Percentiles rank a stretch among this genome's conserved stretches.
These are phyloP conservation scores for Penicillium sp. DNA, from an alignment of 2,329 filamentous ascomycete genomes.

Conservation along the genomic window DNA sequence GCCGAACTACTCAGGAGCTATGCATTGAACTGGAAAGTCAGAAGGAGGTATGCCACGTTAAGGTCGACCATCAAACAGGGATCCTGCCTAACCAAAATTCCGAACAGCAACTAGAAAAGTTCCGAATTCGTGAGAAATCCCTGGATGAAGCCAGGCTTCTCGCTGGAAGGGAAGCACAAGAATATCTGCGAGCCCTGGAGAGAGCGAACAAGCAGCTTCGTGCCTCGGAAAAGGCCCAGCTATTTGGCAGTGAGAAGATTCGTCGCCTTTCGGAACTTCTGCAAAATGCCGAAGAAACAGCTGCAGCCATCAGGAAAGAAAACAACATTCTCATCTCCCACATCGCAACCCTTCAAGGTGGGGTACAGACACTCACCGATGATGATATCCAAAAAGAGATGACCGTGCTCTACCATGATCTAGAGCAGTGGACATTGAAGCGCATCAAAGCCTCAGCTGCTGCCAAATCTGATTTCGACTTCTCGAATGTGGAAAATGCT, in stretches of 20 bases:
- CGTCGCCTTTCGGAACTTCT: slow-evolving; percentile 5
- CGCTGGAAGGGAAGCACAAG: background rate
- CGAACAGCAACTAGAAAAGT: background rate
- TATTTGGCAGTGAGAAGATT: slow-evolving; percentile 4
- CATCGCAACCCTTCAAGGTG: slow-evolving; percentile 5
- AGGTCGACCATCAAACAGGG: background rate
- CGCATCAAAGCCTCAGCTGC: slow-evolving; percentile 4
- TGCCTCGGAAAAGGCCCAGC: background rate
- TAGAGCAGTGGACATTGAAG: slow-evolving; percentile 16
- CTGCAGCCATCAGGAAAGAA: background rate
- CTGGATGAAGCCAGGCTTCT: background rate
- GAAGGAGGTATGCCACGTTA: no score
- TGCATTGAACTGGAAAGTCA: no score
- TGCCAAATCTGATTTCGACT: no score
- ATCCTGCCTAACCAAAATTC: background rate
- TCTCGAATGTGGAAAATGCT: background rate
- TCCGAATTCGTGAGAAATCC: background rate
- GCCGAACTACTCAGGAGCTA: no score
- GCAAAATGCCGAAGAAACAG: background rate
- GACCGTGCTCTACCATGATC: slow-evolving; percentile 8
- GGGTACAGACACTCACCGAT: slow-evolving; percentile 12
- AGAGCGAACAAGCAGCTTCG: background rate
- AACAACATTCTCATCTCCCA: slow-evolving; percentile 2
- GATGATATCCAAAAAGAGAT: slow-evolving; percentile 13
- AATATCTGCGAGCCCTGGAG: background rate